Conservation (phyloP, 352 stramenopile genomes). For the Phytophthora foliorum region DNA sequence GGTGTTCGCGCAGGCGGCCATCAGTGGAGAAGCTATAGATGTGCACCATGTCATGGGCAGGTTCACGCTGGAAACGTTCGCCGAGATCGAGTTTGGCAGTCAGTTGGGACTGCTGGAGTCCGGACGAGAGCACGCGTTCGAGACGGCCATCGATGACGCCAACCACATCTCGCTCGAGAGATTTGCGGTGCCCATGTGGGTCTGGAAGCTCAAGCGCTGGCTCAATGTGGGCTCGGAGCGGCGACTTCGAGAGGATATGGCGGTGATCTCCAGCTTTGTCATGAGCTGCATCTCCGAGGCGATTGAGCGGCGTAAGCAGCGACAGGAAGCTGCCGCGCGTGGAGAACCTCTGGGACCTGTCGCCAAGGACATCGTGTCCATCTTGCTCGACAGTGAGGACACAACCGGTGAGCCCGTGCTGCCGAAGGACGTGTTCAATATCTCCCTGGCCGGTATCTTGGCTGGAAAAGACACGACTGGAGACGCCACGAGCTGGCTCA, state of each 20-base stretch:
- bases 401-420: constrained; percentile 24
- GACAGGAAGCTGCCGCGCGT: constrained; percentile 19
- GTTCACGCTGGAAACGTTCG: constrained; percentile 58
- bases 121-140: constrained; percentile 43
- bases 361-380: constrained; percentile 49
- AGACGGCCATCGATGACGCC: constrained; percentile 46
- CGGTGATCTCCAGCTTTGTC: constrained; percentile 43
- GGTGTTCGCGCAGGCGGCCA: constrained; percentile 25
- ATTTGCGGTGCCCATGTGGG: constrained; percentile 41
- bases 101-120: constrained; percentile 45
- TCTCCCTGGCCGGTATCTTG: constrained; percentile 72
- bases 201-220: constrained; percentile 62
- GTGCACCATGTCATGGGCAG: constrained; percentile 43
- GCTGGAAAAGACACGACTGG: constrained; percentile 75
- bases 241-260: constrained; percentile 29
- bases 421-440: constrained; percentile 60
- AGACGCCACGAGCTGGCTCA: constrained; percentile 57
- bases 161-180: constrained; percentile 41
- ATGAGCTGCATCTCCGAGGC: constrained; percentile 33
- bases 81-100: constrained; percentile 56
- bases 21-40: constrained; percentile 22
- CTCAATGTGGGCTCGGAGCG: constrained; percentile 47
- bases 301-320: constrained; percentile 30
- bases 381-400: constrained; percentile 45
- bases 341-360: constrained; percentile 26